Base-by-base conservation (phyloP, 192 early-diverging fungal genomes). In the Coemansia sp. region DNA sequence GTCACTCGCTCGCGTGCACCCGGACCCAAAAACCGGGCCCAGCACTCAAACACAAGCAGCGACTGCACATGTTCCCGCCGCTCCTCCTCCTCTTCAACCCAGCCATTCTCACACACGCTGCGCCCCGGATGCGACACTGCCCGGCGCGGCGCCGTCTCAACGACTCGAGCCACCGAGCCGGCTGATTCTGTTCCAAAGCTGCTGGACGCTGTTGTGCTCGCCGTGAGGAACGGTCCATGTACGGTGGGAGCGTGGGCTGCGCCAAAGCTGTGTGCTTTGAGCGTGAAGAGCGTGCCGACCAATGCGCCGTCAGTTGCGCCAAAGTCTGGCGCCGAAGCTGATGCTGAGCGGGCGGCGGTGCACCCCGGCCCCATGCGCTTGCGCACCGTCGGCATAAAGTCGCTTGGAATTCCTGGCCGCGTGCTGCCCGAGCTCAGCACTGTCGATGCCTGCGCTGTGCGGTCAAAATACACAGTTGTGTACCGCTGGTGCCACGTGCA, bases 401-500 rank as follows among this genome's bases (percentile, higher is more conserved):
- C 58, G 10, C 37, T 15, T 11, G 66, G 66, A 22, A 68, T 62
- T 1, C 10, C 62, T 21, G 59, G 48, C 11, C 65, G 57, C 8
- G 58, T 41, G 49, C 57, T 71, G 1, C 65, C 57, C 5, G 57
- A 14, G 0, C 65, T 59, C 21, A 47, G 27, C 24, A 58, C 56
- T 0, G 66, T 62, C 6, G 65, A 62, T 3, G 57, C 37, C 6
- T 39, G n/a, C 1, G 49, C n/a, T 8, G n/a, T 38, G 23, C 66
- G 65, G 35, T 77, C 75, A 61, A 77, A 77, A 38, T 77, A 77
- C n/a, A 77, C 75, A 0, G 68, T 59, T 17, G 25, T 32, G 62
- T 77, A 77, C 38, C 67, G 57, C 66, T 77, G 75, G 27, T 77
- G 68, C 75, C 75, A 77, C 22, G 71, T 69, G 50, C 75, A 77